phyloP scores from a whole-genome alignment of 106 monocot genomes.

The Alisma plantagoaquatica region DNA sequence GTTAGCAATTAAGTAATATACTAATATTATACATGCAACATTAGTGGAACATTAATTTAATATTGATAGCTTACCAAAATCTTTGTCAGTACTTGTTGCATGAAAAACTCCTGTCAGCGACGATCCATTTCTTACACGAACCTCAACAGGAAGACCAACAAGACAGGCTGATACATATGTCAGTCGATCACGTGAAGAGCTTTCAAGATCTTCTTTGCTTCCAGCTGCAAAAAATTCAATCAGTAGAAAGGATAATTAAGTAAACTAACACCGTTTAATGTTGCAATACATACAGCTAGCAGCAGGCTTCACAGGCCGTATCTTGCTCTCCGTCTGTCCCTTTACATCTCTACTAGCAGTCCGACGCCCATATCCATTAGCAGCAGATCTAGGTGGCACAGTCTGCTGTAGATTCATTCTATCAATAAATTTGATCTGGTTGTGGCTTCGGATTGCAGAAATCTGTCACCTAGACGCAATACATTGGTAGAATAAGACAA shows the following conservation, averaged over 20 bases:
- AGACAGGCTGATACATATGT: constrained; percentile 58
- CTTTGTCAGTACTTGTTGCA: constrained; percentile 71
- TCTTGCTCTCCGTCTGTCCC: constrained; percentile 32
- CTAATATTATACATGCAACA: neutral
- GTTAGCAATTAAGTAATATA: neutral
- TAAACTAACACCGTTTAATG: neutral
- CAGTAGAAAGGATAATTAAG: neutral
- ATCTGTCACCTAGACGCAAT: too few relatives aligned
- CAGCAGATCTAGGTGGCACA: constrained; percentile 41
- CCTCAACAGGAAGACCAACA: constrained; percentile 73
- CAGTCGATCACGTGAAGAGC: constrained; percentile 65
- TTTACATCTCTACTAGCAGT: constrained; percentile 44
- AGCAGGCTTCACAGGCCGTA: constrained; percentile 26
- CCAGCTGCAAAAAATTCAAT: constrained; percentile 25
- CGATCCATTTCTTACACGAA: constrained; percentile 91
- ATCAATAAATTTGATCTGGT: too few relatives aligned
- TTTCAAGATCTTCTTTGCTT: constrained; percentile 23
- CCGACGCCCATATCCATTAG: constrained; percentile 51
- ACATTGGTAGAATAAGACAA: too few relatives aligned
- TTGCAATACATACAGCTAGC: constrained; percentile 18
- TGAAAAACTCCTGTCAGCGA: constrained; percentile 83
- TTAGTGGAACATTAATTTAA: neutral
- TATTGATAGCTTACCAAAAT: constrained; percentile 50
- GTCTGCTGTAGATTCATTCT: too few relatives aligned
- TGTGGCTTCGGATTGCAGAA: too few relatives aligned